These are phyloP conservation scores for Pythium myriotylum DNA, from an alignment of 352 stramenopile genomes.

Conservation along the genomic window DNA sequence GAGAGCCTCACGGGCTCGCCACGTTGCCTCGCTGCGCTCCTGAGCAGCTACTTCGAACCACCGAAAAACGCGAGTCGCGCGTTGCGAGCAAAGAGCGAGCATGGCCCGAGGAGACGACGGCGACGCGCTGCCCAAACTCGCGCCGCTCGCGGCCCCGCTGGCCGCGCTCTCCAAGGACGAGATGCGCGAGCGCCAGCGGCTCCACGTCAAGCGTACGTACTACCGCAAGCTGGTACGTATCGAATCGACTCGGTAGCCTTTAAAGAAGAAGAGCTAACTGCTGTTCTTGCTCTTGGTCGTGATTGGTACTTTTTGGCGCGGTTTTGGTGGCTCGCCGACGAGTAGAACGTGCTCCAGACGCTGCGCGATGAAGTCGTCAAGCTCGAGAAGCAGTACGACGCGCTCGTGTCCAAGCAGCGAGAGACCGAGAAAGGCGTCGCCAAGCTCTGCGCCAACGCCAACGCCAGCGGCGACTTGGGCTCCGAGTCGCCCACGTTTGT, in stretches of 20 bases:
- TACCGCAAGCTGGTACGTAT: conserved; percentile 28
- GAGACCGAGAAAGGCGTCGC: not conserved
- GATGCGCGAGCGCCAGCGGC: conserved; percentile 23
- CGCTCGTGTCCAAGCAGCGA: conserved; percentile 5
- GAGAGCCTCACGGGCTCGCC: too few species aligned
- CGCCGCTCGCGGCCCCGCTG: conserved; percentile 17
- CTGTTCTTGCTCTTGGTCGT: not conserved
- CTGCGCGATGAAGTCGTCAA: conserved; percentile 6
- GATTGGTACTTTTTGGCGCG: too few species aligned
- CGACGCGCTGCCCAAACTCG: conserved; percentile 10
- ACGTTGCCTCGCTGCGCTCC: too few species aligned
- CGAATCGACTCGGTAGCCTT: not conserved
- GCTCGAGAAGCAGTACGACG: conserved; percentile 18
- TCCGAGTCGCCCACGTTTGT: conserved; percentile 5
- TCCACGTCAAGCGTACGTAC: conserved; percentile 29
- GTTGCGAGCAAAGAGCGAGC: too few species aligned
- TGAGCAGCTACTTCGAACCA: too few species aligned
- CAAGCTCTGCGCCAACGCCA: not conserved
- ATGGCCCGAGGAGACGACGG: not conserved
- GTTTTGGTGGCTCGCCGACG: not conserved
- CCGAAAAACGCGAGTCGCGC: too few species aligned
- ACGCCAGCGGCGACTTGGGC: conserved; percentile 4
- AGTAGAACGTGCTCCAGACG: conserved; percentile 22
- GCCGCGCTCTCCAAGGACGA: conserved; percentile 21
- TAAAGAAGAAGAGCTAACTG: too few species aligned